Evolutionary conservation across 208 protist species (phyloP), one percentile per base, ranked within the genome.

Genomic region (Trypanosoma lewisi): DNA sequence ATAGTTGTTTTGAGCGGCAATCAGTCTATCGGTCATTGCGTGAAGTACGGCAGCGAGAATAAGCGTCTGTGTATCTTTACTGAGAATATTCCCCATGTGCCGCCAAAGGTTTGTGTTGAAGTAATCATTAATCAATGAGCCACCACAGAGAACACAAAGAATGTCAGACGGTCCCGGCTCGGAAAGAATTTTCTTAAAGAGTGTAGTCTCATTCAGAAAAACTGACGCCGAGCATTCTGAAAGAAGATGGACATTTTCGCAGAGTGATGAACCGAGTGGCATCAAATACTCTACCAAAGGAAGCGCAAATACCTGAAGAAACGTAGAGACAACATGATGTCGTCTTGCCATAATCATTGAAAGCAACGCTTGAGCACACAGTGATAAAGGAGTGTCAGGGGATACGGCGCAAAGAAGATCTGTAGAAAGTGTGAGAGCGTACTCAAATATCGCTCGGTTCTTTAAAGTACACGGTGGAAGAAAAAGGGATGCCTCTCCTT

Each of bases 1-100:
- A 67, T 88, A 90, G 65, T 89, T 90, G 49, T 88, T 77, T 42
- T 81, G 72, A 14, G 82, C 81, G 2, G 80, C 75, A n/a, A 92
- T 65, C 0, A 85, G 49, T 2, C 63, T 19, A 56, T 87, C 79
- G 17, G 83, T 92, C 53, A 76, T 63, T 51, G 78, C 73, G 39
- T 83, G 77, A 14, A 91, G 56, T 14, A 80, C 25, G 0, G 67
- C 59, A 8, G 52, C 59, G 7, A 73, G 31, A 33, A 73, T 41
- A 33, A 65, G 14, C 11, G 31, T 39, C 9, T 34, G 59, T 39
- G 57, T 47, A 4, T 73, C 60, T 19, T 34, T 39, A 31, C 45
- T 57, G 19, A 73, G 53, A 41, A 67, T 30, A 50, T 7, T 23
- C 16, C 44, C 59, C 5, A 67, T 55, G 25, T 54, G 17, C 3